phyloP scores from a whole-genome alignment of 345 rosid genomes.

The Salix udensis region DNA sequence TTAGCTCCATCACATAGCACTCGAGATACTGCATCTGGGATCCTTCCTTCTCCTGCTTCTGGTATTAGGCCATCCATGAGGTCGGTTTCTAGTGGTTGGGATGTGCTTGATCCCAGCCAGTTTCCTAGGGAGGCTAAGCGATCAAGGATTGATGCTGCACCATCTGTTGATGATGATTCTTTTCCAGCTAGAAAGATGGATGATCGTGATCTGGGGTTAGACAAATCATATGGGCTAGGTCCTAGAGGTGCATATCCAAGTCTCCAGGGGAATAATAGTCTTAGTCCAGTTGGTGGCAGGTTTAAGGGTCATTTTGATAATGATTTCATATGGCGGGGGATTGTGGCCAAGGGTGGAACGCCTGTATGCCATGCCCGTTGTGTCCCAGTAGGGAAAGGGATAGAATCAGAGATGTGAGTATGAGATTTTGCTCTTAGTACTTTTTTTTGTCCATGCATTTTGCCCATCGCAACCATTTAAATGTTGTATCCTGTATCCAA shows the following conservation, averaged over 20 bases:
- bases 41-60: slow-evolving; percentile 52
- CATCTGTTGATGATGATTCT: slow-evolving; percentile 40
- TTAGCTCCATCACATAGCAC: slow-evolving; percentile 24
- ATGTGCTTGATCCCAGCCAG: slow-evolving; percentile 55
- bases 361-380: slow-evolving; percentile 76
- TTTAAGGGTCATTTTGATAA: slow-evolving; percentile 34
- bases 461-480: background rate
- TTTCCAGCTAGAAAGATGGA: slow-evolving; percentile 51
- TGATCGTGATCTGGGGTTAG: slow-evolving; percentile 47
- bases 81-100: slow-evolving; percentile 62
- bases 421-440: background rate
- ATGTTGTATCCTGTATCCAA: background rate
- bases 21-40: slow-evolving; percentile 34
- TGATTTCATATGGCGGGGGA: slow-evolving; percentile 71
- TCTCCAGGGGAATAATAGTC: slow-evolving; percentile 35
- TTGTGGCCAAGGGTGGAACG: slow-evolving; percentile 75
- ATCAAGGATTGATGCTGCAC: slow-evolving; percentile 53
- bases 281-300: slow-evolving; percentile 44
- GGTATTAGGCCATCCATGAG: slow-evolving; percentile 51
- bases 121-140: slow-evolving; percentile 67
- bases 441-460: background rate
- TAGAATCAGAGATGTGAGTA: slow-evolving; percentile 60
- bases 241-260: slow-evolving; percentile 34
- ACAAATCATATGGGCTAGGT: slow-evolving; percentile 41
- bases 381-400: slow-evolving; percentile 54